Conservation (phyloP, 2,329 filamentous ascomycete genomes). For the Remersonia thermophila region DNA sequence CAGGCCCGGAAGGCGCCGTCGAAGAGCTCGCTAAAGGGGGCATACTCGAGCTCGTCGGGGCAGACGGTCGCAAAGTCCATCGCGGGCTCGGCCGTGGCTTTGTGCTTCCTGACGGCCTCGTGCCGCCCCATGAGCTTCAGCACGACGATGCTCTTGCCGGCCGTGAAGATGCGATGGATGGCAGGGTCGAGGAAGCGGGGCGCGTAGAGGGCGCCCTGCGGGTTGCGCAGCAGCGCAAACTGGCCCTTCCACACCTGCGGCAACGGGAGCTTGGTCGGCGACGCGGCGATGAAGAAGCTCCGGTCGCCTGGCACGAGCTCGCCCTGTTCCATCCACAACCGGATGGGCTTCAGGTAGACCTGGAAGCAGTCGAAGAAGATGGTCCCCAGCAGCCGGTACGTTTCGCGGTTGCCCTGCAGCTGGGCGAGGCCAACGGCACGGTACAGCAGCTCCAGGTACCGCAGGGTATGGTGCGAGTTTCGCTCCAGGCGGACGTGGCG, state of each 20-base stretch:
- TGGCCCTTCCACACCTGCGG: conserved; percentile 64
- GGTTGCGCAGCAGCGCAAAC: conserved; percentile 52
- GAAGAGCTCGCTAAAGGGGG: conserved; percentile 66
- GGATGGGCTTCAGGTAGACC: conserved; percentile 69
- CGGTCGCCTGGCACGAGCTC: conserved; percentile 52
- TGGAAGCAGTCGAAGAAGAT: conserved; percentile 74
- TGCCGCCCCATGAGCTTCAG: conserved; percentile 57
- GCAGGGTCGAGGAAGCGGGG: conserved; percentile 64
- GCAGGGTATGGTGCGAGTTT: conserved; percentile 45
- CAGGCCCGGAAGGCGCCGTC: conserved; percentile 58
- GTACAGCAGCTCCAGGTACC: conserved; percentile 69
- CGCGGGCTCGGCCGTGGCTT: conserved; percentile 22
- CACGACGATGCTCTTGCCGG: conserved; percentile 80
- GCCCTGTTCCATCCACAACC: conserved; percentile 74
- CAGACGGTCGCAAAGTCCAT: conserved; percentile 50
- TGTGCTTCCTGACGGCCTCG: conserved; percentile 22
- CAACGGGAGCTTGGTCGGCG: conserved; percentile 42
- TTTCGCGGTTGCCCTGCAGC: conserved; percentile 47
- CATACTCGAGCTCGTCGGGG: conserved; percentile 33
- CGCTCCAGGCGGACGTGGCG: conserved; percentile 39
- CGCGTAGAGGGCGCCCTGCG: conserved; percentile 49
- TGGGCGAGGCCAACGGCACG: conserved; percentile 58
- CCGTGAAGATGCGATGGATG: conserved; percentile 63
- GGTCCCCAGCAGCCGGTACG: conserved; percentile 51
- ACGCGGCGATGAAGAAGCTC: conserved; percentile 62